Base-by-base conservation (phyloP, 2,329 filamentous ascomycete genomes). In the Xylariaceae sp. region DNA sequence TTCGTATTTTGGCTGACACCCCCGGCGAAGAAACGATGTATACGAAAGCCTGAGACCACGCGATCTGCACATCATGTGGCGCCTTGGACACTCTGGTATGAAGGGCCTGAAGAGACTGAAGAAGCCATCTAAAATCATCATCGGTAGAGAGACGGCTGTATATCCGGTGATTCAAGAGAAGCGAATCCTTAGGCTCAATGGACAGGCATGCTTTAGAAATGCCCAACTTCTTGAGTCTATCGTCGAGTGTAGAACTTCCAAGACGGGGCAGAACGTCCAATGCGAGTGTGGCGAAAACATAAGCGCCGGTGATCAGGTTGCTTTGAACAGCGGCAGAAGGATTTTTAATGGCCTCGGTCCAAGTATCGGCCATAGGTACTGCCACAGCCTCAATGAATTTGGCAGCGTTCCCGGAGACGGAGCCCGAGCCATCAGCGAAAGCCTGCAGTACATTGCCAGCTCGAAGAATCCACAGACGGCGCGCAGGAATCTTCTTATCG, bases 31-130 rank as follows among this genome's bases (percentile, higher is more conserved):
- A 82, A 37, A 92, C 78, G 14, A 87, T 70, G 63, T 86, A 94
- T n/a, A 96, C 82, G 47, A 92, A 79, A 2, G 86, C 83, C 58
- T 95, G 87, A 12, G 87, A 83, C 93, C 92, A 98, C 14, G 83
- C 80, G 42, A 79, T 67, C 49, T 76, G 75, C n/a, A 79, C 71
- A 8, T 77, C 68, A 12, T 70, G 68, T 4, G 70, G 63, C 11
- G 74, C 68, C 22, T 77, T 71, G 11, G 70, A 67, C 3, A 90
- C 64, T 16, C 74, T 71, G 14, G 72, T 63, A 14, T 82, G 76
- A 14, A 85, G 68, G 21, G 82, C 77, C 14, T 77, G 70, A 39
- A 97, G 71, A 22, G 89, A 85, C 53, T 82, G 79, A 34, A 83
- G 72, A 41, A 88, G 77, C 88, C 93, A 96, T 43, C 72, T 73